Evolutionary conservation across 1,284 basidiomycete species (phyloP).

Genomic region (Ganoderma sinense): DNA sequence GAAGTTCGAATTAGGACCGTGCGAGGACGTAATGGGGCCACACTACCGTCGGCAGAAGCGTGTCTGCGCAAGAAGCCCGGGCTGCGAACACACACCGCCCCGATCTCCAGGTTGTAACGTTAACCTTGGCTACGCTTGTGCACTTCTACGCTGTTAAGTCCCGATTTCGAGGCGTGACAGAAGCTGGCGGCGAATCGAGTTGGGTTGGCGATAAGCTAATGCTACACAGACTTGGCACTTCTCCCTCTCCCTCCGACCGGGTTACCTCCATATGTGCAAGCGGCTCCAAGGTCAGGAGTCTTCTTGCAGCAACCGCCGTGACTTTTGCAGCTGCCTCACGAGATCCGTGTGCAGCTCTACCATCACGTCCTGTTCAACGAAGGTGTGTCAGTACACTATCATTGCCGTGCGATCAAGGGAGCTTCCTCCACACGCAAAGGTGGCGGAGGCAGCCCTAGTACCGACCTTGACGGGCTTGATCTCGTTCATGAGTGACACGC

Average conservation of each 20-base stretch:
- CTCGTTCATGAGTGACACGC: constrained; percentile 65
- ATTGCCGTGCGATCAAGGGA: constrained; percentile 4
- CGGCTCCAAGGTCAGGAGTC: constrained; percentile 18
- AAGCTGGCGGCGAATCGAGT: constrained; percentile 5
- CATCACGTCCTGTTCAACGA: constrained; percentile 22
- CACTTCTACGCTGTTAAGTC: constrained; percentile 7
- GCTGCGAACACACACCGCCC: constrained; percentile 12
- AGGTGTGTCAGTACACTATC: constrained; percentile 14
- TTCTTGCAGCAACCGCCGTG: constrained; percentile 19
- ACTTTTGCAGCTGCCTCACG: constrained; percentile 24
- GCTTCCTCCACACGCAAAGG: neutral
- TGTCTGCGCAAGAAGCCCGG: constrained; percentile 6
- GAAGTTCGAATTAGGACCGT: constrained; percentile 12
- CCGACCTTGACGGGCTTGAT: constrained; percentile 64
- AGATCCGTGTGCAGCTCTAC: constrained; percentile 30
- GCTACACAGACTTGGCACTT: constrained; percentile 6
- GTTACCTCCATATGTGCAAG: constrained; percentile 19
- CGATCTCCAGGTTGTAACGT: constrained; percentile 1
- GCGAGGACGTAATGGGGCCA: constrained; percentile 24
- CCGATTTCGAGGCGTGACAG: constrained; percentile 27
- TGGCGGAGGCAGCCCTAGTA: neutral
- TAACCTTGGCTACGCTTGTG: neutral
- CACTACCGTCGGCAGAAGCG: constrained; percentile 21
- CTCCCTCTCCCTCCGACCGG: neutral
- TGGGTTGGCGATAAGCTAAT: constrained; percentile 20